A percentile compares a stretch with the other conserved stretches of the same genome.
Evolutionary conservation across 257 asterid species (phyloP).

Genomic region (Paraleonurus japonicus): DNA sequence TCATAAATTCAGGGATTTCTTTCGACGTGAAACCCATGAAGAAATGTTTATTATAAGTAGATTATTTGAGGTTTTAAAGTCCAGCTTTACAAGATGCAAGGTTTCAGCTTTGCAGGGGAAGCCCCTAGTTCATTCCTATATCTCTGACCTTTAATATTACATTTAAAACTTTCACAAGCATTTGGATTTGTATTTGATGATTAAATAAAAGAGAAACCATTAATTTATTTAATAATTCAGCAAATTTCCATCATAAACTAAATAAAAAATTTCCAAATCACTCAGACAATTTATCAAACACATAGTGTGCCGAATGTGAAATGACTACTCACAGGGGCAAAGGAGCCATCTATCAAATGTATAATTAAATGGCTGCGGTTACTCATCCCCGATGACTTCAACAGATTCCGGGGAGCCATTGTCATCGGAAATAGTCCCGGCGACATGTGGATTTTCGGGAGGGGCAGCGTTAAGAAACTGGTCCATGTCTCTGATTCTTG

Average conservation of each 20-base stretch:
- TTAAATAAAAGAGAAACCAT: no score
- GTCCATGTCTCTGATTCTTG: conserved; percentile 66
- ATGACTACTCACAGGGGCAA: no score
- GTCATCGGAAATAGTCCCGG: conserved; percentile 13
- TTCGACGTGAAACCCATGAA: no score
- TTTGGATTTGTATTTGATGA: no score
- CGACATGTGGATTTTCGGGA: conserved; percentile 16
- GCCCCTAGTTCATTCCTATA: no score
- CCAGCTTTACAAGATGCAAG: no score
- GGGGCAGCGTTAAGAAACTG: conserved; percentile 42
- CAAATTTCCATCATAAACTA: neutral
- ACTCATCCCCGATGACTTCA: conserved; percentile 20
- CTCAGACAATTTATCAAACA: conserved; percentile 35
- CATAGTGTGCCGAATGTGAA: neutral
- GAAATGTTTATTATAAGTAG: no score
- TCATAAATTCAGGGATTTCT: no score
- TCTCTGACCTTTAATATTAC: no score
- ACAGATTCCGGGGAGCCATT: neutral
- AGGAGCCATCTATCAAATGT: neutral
- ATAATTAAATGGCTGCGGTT: neutral
- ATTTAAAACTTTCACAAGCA: no score
- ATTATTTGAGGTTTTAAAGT: no score
- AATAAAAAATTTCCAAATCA: neutral
- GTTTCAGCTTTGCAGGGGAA: no score
- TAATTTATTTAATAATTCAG: neutral